These are phyloP conservation scores for Talaromyces sp. DNA, from an alignment of 2,329 filamentous ascomycete genomes.

Conservation along the genomic window DNA sequence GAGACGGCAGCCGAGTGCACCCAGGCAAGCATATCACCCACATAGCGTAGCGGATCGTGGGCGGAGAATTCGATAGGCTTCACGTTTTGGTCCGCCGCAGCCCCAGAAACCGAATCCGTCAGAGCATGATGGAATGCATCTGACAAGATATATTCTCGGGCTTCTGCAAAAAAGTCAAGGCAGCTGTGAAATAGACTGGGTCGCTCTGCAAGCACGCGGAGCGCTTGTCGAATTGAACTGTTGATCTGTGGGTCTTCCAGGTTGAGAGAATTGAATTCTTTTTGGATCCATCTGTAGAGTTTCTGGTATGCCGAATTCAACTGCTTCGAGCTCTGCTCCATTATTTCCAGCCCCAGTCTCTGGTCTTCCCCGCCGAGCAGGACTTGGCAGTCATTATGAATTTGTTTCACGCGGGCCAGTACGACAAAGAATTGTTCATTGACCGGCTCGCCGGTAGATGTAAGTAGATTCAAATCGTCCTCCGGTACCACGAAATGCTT, in stretches of 20 bases:
- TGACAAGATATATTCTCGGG: slow-evolving; percentile 77
- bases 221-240: slow-evolving; percentile 72
- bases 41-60: slow-evolving; percentile 85
- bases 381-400: slow-evolving; percentile 83
- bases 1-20: slow-evolving; percentile 90
- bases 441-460: slow-evolving; percentile 73
- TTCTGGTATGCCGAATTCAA: slow-evolving; percentile 92
- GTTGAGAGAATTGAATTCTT: slow-evolving; percentile 86
- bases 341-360: slow-evolving; percentile 78
- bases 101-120: slow-evolving; percentile 63
- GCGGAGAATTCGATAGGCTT: slow-evolving; percentile 94
- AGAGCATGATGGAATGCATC: slow-evolving; percentile 86
- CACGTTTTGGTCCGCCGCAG: slow-evolving; percentile 56
- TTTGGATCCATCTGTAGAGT: slow-evolving; percentile 90
- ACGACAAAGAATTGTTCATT: slow-evolving; percentile 79
- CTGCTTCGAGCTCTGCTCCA: slow-evolving; percentile 83
- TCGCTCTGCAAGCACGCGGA: slow-evolving; percentile 82
- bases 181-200: slow-evolving; percentile 91
- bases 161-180: slow-evolving; percentile 87
- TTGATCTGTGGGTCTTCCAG: slow-evolving; percentile 93
- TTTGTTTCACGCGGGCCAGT: slow-evolving; percentile 74
- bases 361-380: slow-evolving; percentile 88
- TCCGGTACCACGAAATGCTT: slow-evolving; percentile 81
- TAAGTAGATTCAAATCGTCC: slow-evolving; percentile 71
- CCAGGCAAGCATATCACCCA: slow-evolving; percentile 98